A percentile compares a stretch with the other conserved stretches of the same genome.
phyloP scores from a whole-genome alignment of 2,329 filamentous ascomycete species.

The Fusarium albidum region DNA sequence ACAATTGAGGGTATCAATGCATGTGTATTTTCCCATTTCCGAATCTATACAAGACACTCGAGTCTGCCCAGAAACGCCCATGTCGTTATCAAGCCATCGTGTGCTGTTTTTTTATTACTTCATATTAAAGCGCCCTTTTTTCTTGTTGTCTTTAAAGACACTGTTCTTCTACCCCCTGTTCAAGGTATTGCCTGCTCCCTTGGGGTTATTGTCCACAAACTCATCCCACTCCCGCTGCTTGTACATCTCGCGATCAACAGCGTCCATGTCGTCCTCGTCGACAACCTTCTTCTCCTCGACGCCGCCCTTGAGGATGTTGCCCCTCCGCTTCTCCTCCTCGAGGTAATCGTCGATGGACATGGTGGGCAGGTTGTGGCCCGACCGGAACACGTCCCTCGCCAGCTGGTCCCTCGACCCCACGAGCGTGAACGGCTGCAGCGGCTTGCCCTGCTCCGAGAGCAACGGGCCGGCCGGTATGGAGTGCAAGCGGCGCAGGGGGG shows the following conservation, averaged over 20 bases:
- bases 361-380: conserved; percentile 92
- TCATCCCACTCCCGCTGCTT: conserved; percentile 97
- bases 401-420: conserved; percentile 79
- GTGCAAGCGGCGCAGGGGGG: conserved; percentile 61
- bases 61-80: conserved; percentile 17
- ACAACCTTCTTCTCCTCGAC: conserved; percentile 78
- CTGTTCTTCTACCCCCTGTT: conserved; percentile 68
- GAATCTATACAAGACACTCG: conserved; percentile 3
- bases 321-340: conserved; percentile 84
- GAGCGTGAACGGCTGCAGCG: conserved; percentile 89
- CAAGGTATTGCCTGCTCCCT: conserved; percentile 82
- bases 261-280: conserved; percentile 91
- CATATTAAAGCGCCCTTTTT: too few relatives aligned
- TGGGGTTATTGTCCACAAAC: conserved; percentile 87
- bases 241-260: conserved; percentile 87
- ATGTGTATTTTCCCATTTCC: conserved; percentile 14
- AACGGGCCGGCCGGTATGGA: conserved; percentile 71
- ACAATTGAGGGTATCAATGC: conserved; percentile 20
- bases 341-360: conserved; percentile 99
- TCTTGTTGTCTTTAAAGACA: too few relatives aligned
- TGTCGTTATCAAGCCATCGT: conserved; percentile 20
- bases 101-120: too few relatives aligned
- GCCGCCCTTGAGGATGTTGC: conserved; percentile 90
- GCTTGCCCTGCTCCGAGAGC: conserved; percentile 80
- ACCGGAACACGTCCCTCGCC: conserved; percentile 82